These are phyloP conservation scores for Galium porrigens DNA, from an alignment of 305 asterid species.

Conservation along the genomic window DNA sequence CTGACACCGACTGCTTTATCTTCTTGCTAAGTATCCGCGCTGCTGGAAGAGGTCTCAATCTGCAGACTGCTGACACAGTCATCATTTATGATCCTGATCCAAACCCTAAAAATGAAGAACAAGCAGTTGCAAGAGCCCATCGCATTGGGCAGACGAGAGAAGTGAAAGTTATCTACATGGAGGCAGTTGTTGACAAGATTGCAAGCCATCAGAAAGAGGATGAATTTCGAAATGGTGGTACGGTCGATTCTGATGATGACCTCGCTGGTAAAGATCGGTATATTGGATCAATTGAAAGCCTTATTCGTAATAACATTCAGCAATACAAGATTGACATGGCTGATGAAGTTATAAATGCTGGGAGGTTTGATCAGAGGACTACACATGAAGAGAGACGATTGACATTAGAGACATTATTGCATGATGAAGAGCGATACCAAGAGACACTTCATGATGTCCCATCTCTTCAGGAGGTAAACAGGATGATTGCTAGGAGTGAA, in stretches of 20 bases:
- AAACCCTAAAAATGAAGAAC: conserved; percentile 98
- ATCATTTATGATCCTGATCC: conserved; percentile 99
- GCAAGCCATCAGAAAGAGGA: conserved; percentile 92
- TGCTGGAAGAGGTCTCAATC: conserved; percentile 96
- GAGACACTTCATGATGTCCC: conserved; percentile 95
- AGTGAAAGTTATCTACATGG: conserved; percentile 95
- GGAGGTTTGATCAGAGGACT: conserved; percentile 96
- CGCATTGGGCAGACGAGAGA: conserved; percentile 98
- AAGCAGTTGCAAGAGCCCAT: conserved; percentile 98
- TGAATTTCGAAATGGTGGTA: conserved; percentile 60
- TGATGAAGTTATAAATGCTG: conserved; percentile 98
- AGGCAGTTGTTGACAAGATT: conserved; percentile 88
- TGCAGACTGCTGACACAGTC: conserved; percentile 96
- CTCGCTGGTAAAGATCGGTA: conserved; percentile 93
- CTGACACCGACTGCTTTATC: conserved; percentile 80
- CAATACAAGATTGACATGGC: conserved; percentile 99
- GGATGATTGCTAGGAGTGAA: conserved; percentile 96
- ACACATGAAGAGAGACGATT: conserved; percentile 96
- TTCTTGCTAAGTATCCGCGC: conserved; percentile 99
- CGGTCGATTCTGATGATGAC: conserved; percentile 86
- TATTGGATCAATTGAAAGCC: conserved; percentile 88
- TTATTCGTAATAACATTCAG: conserved; percentile 88
- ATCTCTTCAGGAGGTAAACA: conserved; percentile 87
- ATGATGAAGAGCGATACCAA: conserved; percentile 94
- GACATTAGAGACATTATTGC: conserved; percentile 86